These are phyloP conservation scores for Lolium perenne DNA, from an alignment of 176 grass and related monocot genomes.

Conservation along the genomic window DNA sequence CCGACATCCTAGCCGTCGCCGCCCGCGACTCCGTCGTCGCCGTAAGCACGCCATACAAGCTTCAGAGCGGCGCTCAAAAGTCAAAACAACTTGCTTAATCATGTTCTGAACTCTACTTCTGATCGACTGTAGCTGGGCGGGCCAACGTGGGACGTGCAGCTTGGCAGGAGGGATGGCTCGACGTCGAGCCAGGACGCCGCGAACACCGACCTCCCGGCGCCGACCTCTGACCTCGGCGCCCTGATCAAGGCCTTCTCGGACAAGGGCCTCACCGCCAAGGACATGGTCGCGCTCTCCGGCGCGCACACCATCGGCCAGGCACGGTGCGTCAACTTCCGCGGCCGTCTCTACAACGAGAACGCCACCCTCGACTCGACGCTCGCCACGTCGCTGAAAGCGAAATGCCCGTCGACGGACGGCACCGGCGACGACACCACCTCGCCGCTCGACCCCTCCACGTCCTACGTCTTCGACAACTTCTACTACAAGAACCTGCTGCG, in stretches of 20 bases:
- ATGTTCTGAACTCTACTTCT: not conserved
- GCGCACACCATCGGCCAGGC: slow-evolving; percentile 67
- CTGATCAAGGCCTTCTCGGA: slow-evolving; percentile 55
- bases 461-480: slow-evolving; percentile 79
- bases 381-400: slow-evolving; percentile 44
- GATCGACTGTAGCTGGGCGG: slow-evolving; percentile 53
- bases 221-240: slow-evolving; percentile 35
- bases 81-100: not conserved
- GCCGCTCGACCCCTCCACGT: slow-evolving; percentile 64
- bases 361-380: slow-evolving; percentile 53
- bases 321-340: slow-evolving; percentile 58
- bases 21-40: slow-evolving; percentile 67
- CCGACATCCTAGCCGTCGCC: slow-evolving; percentile 85
- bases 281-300: slow-evolving; percentile 66
- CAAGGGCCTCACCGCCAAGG: slow-evolving; percentile 44
- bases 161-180: slow-evolving; percentile 53
- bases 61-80: not conserved
- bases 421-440: slow-evolving; percentile 51
- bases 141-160: slow-evolving; percentile 60
- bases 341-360: slow-evolving; percentile 68
- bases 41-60: slow-evolving; percentile 25
- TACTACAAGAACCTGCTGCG: slow-evolving; percentile 75
- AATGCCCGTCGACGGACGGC: slow-evolving; percentile 42
- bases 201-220: slow-evolving; percentile 58
- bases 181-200: slow-evolving; percentile 56